phyloP scores from a whole-genome alignment of 1,284 basidiomycete genomes.

The Irpex sp. region DNA sequence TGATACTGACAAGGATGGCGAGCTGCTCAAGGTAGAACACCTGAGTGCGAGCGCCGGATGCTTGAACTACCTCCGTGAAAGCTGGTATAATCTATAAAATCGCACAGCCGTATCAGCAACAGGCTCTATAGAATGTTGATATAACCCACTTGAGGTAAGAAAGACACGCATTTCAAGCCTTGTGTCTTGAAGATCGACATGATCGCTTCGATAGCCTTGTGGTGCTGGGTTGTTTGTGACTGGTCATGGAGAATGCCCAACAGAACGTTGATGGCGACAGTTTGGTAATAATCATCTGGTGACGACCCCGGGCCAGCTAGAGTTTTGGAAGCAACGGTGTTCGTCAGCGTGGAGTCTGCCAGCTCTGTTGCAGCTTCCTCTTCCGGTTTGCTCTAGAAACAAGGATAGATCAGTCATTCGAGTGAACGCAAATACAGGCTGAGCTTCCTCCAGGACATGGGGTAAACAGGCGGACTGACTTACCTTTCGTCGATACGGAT shows the following conservation, averaged over 20 bases:
- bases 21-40: conserved; percentile 97
- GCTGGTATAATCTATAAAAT: conserved; percentile 86
- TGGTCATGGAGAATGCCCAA: conserved; percentile 89
- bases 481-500: conserved; percentile 94
- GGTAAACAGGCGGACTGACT: conserved; percentile 6
- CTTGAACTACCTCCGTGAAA: conserved; percentile 87
- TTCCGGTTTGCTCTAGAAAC: conserved; percentile 61
- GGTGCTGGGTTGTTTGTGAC: conserved; percentile 81
- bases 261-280: conserved; percentile 90
- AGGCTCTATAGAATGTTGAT: background rate
- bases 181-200: conserved; percentile 99
- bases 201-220: conserved; percentile 95
- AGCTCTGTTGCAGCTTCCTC: conserved; percentile 76
- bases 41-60: conserved; percentile 78
- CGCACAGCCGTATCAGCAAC: too few relatives aligned
- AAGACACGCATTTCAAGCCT: conserved; percentile 93
- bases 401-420: too few relatives aligned
- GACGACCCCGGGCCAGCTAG: conserved; percentile 40
- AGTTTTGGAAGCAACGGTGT: conserved; percentile 51
- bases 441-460: too few relatives aligned
- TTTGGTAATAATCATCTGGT: conserved; percentile 97
- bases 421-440: too few relatives aligned
- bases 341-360: conserved; percentile 32
- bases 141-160: conserved; percentile 80
- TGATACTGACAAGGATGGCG: conserved; percentile 93